These are phyloP conservation scores for Diplogelasinospora grovesii DNA, from an alignment of 495 filamentous ascomycete species.

Conservation along the genomic window DNA sequence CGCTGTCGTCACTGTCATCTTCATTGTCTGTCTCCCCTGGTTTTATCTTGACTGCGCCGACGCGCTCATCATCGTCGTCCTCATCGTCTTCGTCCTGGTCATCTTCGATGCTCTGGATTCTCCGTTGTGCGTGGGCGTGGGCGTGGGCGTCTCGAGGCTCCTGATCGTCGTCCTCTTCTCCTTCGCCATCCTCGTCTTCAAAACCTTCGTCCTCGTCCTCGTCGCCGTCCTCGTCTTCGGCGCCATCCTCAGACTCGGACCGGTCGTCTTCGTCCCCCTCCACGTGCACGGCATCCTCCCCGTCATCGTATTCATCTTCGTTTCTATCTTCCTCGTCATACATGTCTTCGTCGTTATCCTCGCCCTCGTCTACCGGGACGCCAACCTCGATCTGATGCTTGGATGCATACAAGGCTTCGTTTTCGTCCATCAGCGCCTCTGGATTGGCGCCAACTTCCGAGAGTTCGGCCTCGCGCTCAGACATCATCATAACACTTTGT, in stretches of 20 bases:
- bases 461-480: conserved; percentile 34
- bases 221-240: conserved; percentile 34
- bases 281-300: conserved; percentile 25
- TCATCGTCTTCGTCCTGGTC: conserved; percentile 43
- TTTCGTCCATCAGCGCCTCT: conserved; percentile 31
- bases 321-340: conserved; percentile 36
- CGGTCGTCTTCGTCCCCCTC: conserved; percentile 18
- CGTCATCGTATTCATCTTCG: conserved; percentile 27
- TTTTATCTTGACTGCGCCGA: conserved; percentile 67
- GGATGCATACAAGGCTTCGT: conserved; percentile 28
- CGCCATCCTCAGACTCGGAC: conserved; percentile 16
- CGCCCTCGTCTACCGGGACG: conserved; percentile 40
- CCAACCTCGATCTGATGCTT: conserved; percentile 38
- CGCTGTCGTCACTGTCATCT: conserved; percentile 31
- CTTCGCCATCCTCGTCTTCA: conserved; percentile 39
- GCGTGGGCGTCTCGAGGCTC: neutral
- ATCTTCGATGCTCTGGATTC: conserved; percentile 29
- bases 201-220: conserved; percentile 37
- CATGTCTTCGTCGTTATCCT: conserved; percentile 47
- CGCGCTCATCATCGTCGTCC: conserved; percentile 53
- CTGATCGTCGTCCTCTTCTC: conserved; percentile 27
- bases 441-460: conserved; percentile 19
- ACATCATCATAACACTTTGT: conserved; percentile 39
- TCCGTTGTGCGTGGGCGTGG: conserved; percentile 26
- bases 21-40: conserved; percentile 48